A percentile compares a stretch with the other conserved stretches of the same genome.
Evolutionary conservation across 345 rosid genomes (phyloP).

Genomic region (Lepidium aucheri): DNA sequence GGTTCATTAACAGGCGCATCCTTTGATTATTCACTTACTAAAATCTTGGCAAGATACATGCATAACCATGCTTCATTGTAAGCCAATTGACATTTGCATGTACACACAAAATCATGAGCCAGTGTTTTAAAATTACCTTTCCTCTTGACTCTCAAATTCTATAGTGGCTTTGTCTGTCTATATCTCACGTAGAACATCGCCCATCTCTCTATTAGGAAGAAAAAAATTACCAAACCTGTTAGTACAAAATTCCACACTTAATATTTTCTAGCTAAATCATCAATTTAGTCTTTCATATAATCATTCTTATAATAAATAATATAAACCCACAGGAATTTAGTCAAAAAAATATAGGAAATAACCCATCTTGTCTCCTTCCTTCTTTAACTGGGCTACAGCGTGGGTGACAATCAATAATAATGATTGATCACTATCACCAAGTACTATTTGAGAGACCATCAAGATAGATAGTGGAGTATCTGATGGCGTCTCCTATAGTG

Average conservation of each 20-base stretch:
- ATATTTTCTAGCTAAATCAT: not conserved
- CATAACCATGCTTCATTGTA: slow-evolving; percentile 22
- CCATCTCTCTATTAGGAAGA: slow-evolving; percentile 70
- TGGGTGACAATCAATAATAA: too few species aligned
- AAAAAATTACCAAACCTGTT: slow-evolving; percentile 24
- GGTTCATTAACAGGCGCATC: slow-evolving; percentile 86
- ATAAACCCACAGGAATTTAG: not conserved
- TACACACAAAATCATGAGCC: slow-evolving; percentile 2
- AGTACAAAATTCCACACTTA: not conserved
- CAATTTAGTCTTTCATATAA: not conserved
- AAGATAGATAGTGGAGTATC: too few species aligned
- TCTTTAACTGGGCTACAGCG: too few species aligned
- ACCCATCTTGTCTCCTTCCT: slow-evolving; percentile 93
- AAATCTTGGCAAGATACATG: slow-evolving; percentile 85
- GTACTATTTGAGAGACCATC: too few species aligned
- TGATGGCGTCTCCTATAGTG: slow-evolving; percentile 17
- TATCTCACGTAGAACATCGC: slow-evolving; percentile 83
- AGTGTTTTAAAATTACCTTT: slow-evolving; percentile 48
- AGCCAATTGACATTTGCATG: slow-evolving; percentile 12
- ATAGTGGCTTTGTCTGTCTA: slow-evolving; percentile 98
- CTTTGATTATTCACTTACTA: slow-evolving; percentile 81
- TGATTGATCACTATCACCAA: too few species aligned
- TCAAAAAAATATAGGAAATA: not conserved
- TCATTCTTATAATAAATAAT: slow-evolving; percentile 14
- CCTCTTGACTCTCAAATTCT: slow-evolving; percentile 93